Evolutionary conservation across 768 basidiomycete species (phyloP).

Genomic region (Panellus pusillus): DNA sequence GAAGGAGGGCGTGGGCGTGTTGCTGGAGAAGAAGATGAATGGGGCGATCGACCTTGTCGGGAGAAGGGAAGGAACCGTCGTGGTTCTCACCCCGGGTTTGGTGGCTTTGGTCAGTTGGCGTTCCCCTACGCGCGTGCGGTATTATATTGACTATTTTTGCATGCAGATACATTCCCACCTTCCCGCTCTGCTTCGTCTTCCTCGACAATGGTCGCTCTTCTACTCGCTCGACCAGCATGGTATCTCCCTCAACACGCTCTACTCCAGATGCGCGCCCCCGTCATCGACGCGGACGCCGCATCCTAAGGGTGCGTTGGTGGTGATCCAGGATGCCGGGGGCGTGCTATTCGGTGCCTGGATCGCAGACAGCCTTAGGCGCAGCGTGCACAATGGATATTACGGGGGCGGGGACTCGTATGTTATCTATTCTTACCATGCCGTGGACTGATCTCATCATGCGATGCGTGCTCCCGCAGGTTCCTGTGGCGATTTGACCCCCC

Average conservation of each 20-base stretch:
- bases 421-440: neutral
- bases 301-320: slow-evolving; percentile 52
- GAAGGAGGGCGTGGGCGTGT: slow-evolving; percentile 37
- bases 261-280: slow-evolving; percentile 56
- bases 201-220: slow-evolving; percentile 71
- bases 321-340: slow-evolving; percentile 63
- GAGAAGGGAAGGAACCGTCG: slow-evolving; percentile 51
- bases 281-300: slow-evolving; percentile 31
- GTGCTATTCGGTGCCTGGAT: slow-evolving; percentile 81
- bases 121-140: neutral
- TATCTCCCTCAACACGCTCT: slow-evolving; percentile 87
- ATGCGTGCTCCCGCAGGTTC: slow-evolving; percentile 50
- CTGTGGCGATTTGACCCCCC: slow-evolving; percentile 60
- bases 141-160: neutral
- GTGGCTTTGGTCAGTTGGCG: slow-evolving; percentile 57
- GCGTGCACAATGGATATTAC: slow-evolving; percentile 68
- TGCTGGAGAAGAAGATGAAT: slow-evolving; percentile 49
- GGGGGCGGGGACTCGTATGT: slow-evolving; percentile 86
- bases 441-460: neutral
- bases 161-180: slow-evolving; percentile 67
- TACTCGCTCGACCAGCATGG: slow-evolving; percentile 96
- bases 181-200: slow-evolving; percentile 71
- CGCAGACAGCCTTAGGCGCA: slow-evolving; percentile 65
- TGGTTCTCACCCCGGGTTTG: slow-evolving; percentile 51
- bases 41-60: slow-evolving; percentile 54